Evolutionary conservation across 108 stramenopile genomes (phyloP).

Genomic region (Discostella pseudostelligera): DNA sequence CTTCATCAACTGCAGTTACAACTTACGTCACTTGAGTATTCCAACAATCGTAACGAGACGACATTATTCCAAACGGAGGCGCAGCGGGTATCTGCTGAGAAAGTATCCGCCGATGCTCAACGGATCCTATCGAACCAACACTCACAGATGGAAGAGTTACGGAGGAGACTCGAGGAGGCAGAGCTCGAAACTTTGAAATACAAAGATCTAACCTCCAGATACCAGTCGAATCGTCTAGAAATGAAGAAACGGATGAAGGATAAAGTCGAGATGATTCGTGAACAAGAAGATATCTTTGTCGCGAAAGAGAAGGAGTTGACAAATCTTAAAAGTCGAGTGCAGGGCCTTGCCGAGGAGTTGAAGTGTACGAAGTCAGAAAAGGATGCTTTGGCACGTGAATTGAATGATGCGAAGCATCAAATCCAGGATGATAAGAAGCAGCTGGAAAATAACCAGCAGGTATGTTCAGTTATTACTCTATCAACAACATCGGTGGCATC

Average conservation of each 20-base stretch:
- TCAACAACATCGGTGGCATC: neutral
- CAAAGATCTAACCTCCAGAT: conserved; percentile 46
- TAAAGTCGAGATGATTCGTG: conserved; percentile 37
- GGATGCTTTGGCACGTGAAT: conserved; percentile 16
- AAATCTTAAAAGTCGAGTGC: conserved; percentile 22
- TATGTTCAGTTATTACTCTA: neutral
- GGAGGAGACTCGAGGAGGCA: conserved; percentile 29
- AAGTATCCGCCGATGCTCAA: conserved; percentile 37
- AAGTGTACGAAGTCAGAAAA: conserved; percentile 19
- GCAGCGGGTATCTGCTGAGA: conserved; percentile 33
- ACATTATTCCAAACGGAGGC: conserved; percentile 33
- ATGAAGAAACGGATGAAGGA: conserved; percentile 51
- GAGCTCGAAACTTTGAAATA: conserved; percentile 31
- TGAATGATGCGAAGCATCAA: conserved; percentile 18
- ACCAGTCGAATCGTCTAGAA: conserved; percentile 41
- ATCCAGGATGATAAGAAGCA: conserved; percentile 31
- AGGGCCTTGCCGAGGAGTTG: conserved; percentile 13
- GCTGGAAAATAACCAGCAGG: conserved; percentile 52
- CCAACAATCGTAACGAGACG: conserved; percentile 31
- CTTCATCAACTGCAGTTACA: conserved; percentile 42
- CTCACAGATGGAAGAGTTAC: conserved; percentile 38
- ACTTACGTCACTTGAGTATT: conserved; percentile 38
- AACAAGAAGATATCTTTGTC: conserved; percentile 32
- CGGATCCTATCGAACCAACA: conserved; percentile 41
- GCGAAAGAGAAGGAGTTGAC: conserved; percentile 31